These are phyloP conservation scores for Coprinopsis strossmayeri DNA, from an alignment of 768 basidiomycete genomes.

Conservation along the genomic window DNA sequence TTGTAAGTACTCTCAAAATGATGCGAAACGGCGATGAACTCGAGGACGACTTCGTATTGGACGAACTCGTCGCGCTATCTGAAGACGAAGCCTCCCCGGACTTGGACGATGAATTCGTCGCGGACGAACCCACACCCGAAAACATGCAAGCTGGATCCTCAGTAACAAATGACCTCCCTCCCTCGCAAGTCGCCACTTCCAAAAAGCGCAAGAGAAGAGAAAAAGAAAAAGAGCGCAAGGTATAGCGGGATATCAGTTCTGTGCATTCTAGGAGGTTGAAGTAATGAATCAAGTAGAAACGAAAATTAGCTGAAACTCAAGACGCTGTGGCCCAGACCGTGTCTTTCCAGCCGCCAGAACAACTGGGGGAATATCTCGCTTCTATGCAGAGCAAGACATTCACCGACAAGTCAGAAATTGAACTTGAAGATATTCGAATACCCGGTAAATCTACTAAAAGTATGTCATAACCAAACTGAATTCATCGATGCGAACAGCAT, in stretches of 20 bases:
- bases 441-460: slow-evolving; percentile 48
- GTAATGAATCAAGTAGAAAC: slow-evolving; percentile 39
- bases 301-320: slow-evolving; percentile 46
- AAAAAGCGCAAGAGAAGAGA: slow-evolving; percentile 73
- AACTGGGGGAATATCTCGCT: slow-evolving; percentile 58
- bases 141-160: slow-evolving; percentile 27
- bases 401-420: slow-evolving; percentile 63
- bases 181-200: slow-evolving; percentile 16
- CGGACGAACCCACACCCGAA: slow-evolving; percentile 35
- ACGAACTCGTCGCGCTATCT: slow-evolving; percentile 60
- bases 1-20: slow-evolving; percentile 14
- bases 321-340: slow-evolving; percentile 36
- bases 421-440: slow-evolving; percentile 73
- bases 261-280: not conserved
- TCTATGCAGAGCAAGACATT: slow-evolving; percentile 65
- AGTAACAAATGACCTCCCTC: slow-evolving; percentile 14
- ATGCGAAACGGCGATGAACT: slow-evolving; percentile 66
- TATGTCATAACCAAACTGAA: slow-evolving; percentile 2
- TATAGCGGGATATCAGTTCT: slow-evolving; percentile 12
- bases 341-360: slow-evolving; percentile 49
- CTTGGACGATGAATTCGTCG: slow-evolving; percentile 26
- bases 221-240: slow-evolving; percentile 67
- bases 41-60: slow-evolving; percentile 73
- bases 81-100: slow-evolving; percentile 40
- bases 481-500: slow-evolving; percentile 43